phyloP scores from a whole-genome alignment of 2,329 filamentous ascomycete species.

The Septoria linicola region DNA sequence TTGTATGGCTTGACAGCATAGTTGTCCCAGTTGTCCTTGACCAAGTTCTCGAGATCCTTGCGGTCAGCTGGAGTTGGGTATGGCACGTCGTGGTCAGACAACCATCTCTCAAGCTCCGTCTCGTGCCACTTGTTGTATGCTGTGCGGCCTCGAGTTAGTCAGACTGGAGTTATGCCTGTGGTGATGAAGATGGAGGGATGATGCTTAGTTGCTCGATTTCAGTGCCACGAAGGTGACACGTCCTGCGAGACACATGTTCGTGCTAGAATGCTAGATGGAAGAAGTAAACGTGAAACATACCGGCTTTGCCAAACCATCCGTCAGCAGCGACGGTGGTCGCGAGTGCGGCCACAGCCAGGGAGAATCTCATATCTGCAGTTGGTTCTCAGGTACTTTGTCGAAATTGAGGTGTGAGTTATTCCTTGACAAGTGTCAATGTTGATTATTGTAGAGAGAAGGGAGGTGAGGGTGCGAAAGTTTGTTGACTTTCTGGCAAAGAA shows the following conservation, averaged over 20 bases:
- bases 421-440: not conserved
- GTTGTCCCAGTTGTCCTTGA: slow-evolving; percentile 84
- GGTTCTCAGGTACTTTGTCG: not conserved
- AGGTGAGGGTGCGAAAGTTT: no score
- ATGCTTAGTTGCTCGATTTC: not conserved
- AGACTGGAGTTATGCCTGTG: slow-evolving; percentile 30
- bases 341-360: slow-evolving; percentile 68
- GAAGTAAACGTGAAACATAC: slow-evolving; percentile 53
- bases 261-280: not conserved
- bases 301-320: slow-evolving; percentile 82
- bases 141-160: slow-evolving; percentile 44
- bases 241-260: not conserved
- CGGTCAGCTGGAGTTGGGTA: slow-evolving; percentile 89
- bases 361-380: slow-evolving; percentile 69
- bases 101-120: slow-evolving; percentile 95
- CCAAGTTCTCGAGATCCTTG: slow-evolving; percentile 88
- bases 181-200: slow-evolving; percentile 2
- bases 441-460: no score
- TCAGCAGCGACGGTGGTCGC: slow-evolving; percentile 69
- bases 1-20: slow-evolving; percentile 74
- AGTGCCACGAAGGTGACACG: not conserved
- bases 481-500: no score
- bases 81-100: slow-evolving; percentile 86
- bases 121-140: slow-evolving; percentile 99
- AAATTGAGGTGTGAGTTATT: not conserved